Base-by-base conservation (phyloP, 805 yeast genomes). In the Lachancea quebecensis region DNA sequence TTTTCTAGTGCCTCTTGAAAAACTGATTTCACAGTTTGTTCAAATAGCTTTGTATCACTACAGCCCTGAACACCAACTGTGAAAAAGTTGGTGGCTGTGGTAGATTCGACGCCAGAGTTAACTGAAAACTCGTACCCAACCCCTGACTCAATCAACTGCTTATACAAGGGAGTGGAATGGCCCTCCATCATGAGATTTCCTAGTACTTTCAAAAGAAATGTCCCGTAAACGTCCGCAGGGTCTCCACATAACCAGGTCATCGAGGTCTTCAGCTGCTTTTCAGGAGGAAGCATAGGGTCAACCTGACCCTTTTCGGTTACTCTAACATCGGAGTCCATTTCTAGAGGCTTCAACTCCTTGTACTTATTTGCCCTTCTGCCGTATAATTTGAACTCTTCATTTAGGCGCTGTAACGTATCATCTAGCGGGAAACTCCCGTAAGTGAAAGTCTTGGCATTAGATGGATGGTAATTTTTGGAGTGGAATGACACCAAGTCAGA, bases 141-240 rank as follows among this genome's bases (percentile, higher is more conserved):
- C 1, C 91, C 93, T 1, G 84, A 66, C 62, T 93, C 99, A 45
- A 93, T 84, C 45, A 93, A 69, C n/a, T 78, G 77, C 63, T 89
- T 87, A 64, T 90, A 87, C 45, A 93, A 71, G 6, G 95, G 91
- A 5, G 98, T 83, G 10, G 93, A 84, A 58, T 91, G 98, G 2
- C 98, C 98, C 59, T 87, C 96, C 52, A 82, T 77, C 30, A 93
- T 69, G 42, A 93, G 68, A 18, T 81, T 76, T 16, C 85, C 78
- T 39, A 89, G 66, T 9, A 89, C 68, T 46, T 81, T 82, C 73
- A 89, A 70, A 38, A 84, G 72, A 60, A 90, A 85, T 0, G 88
- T 70, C 43, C 80, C 82, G 56, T 85, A 83, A 9, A 74, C 71
- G 54, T 84, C 82, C 4, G 69, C 71, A 2, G 96, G 87, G 14